A percentile compares a stretch with the other conserved stretches of the same genome.
These are phyloP conservation scores for Pestalotiopsis sp. DNA, from an alignment of 2,329 filamentous ascomycete genomes.

Conservation along the genomic window DNA sequence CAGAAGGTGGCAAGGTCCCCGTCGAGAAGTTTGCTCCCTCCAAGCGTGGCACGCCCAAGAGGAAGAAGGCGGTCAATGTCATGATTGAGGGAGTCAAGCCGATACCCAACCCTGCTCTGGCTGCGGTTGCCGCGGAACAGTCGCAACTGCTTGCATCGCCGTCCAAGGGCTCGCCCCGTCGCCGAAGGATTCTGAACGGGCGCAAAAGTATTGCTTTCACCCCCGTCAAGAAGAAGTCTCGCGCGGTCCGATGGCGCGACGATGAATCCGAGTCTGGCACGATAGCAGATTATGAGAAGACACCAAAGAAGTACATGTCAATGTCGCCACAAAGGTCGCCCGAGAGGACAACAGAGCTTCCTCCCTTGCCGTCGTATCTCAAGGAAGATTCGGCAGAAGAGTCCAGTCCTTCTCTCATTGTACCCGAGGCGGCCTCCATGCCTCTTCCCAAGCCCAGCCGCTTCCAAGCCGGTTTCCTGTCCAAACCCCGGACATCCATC, in stretches of 20 bases:
- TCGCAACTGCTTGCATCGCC: constrained; percentile 60
- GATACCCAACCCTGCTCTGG: constrained; percentile 46
- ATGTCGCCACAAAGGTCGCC: constrained; percentile 58
- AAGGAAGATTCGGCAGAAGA: constrained; percentile 44
- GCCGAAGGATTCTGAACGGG: constrained; percentile 67
- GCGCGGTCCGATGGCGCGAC: constrained; percentile 88
- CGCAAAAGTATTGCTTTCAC: constrained; percentile 80
- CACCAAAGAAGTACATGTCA: constrained; percentile 70
- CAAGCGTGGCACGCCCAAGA: constrained; percentile 76
- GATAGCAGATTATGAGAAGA: constrained; percentile 89
- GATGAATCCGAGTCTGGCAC: constrained; percentile 82
- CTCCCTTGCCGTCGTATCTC: constrained; percentile 55
- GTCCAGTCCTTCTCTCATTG: constrained; percentile 61
- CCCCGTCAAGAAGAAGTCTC: constrained; percentile 75
- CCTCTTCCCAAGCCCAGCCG: constrained; percentile 63
- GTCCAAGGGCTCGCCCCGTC: constrained; percentile 77
- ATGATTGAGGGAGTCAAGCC: constrained; percentile 41
- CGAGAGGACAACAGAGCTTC: constrained; percentile 49
- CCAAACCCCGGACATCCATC: constrained; percentile 51
- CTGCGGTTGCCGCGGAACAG: constrained; percentile 30
- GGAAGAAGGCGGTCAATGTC: constrained; percentile 56
- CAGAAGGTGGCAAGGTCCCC: constrained; percentile 69
- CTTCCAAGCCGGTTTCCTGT: constrained; percentile 87
- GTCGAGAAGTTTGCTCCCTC: constrained; percentile 71
- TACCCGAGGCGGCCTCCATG: constrained; percentile 45